Conservation (phyloP, 148 eudicot genomes). For the Bassia scoparia region DNA sequence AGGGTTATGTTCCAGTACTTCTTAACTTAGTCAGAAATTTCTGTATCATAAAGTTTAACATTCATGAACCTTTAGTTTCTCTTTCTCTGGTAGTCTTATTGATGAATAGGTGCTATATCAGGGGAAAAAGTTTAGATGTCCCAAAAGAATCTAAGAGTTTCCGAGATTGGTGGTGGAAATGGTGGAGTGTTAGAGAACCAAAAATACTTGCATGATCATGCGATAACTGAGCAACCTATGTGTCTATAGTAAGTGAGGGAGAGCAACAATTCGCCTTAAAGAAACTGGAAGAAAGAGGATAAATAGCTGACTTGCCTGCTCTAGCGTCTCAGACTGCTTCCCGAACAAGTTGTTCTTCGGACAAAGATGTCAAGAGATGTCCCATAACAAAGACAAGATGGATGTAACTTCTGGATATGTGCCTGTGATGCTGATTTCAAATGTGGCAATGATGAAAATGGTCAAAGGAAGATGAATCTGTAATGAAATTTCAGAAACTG, state of each 20-base stretch:
- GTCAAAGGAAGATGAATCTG: slow-evolving; percentile 12
- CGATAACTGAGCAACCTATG: slow-evolving; percentile 32
- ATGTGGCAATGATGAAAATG: slow-evolving; percentile 8
- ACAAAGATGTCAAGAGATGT: slow-evolving; percentile 22
- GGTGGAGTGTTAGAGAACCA: slow-evolving; percentile 63
- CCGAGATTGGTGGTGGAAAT: slow-evolving; percentile 81
- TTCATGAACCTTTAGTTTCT: not conserved
- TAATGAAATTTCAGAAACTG: slow-evolving; percentile 13
- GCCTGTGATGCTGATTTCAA: slow-evolving; percentile 8
- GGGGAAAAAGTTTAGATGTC: slow-evolving; percentile 68
- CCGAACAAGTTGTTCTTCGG: slow-evolving; percentile 22
- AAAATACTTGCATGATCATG: slow-evolving; percentile 38
- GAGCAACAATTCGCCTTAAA: too few species aligned
- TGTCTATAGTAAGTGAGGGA: too few species aligned
- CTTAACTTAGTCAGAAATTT: not conserved
- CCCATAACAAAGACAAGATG: slow-evolving; percentile 16
- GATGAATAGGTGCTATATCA: slow-evolving; percentile 24
- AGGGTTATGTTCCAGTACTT: slow-evolving; percentile 66
- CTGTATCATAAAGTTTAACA: too few species aligned
- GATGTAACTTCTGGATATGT: slow-evolving; percentile 1
- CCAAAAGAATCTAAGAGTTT: slow-evolving; percentile 53
- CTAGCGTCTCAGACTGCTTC: slow-evolving; percentile 18
- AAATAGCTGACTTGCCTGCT: slow-evolving; percentile 28
- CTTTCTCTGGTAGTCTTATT: not conserved
- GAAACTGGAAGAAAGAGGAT: slow-evolving; percentile 33